Conservation (phyloP, 1,284 basidiomycete genomes). For the Melampsora larici-populina region DNA sequence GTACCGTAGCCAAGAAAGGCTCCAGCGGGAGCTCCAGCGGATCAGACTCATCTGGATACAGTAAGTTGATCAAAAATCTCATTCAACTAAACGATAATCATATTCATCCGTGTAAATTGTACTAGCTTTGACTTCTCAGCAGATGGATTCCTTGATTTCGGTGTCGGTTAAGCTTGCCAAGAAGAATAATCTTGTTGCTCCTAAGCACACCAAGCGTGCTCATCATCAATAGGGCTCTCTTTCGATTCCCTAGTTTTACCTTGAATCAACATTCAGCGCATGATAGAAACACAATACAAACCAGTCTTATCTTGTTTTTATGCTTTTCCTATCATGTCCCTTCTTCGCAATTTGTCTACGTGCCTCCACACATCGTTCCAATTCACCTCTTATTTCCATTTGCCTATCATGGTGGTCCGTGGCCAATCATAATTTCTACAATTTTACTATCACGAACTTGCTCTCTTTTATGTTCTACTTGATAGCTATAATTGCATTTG, state of each 20-base stretch:
- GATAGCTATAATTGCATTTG: too few species aligned
- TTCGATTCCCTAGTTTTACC: neutral
- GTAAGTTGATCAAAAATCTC: neutral
- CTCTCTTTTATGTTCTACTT: too few species aligned
- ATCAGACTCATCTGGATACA: neutral
- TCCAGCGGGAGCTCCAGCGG: neutral
- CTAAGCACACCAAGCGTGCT: neutral
- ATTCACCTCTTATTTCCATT: too few species aligned
- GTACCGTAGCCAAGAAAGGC: neutral
- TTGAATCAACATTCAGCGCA: too few species aligned
- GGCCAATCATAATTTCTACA: too few species aligned
- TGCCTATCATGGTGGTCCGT: too few species aligned
- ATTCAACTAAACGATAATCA: neutral
- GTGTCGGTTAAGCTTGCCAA: slow-evolving; percentile 8
- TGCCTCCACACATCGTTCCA: too few species aligned
- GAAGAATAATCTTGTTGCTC: neutral
- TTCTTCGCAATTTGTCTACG: too few species aligned
- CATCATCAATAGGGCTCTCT: neutral
- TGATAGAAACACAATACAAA: too few species aligned
- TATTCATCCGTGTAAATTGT: neutral
- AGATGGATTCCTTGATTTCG: slow-evolving; percentile 7
- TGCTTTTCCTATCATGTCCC: too few species aligned
- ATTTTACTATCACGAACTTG: too few species aligned
- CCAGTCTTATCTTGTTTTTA: too few species aligned
- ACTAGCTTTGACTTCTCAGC: slow-evolving; percentile 16